Base-by-base conservation (phyloP, 2,329 filamentous ascomycete species). In the Diaporthe australafricana region DNA sequence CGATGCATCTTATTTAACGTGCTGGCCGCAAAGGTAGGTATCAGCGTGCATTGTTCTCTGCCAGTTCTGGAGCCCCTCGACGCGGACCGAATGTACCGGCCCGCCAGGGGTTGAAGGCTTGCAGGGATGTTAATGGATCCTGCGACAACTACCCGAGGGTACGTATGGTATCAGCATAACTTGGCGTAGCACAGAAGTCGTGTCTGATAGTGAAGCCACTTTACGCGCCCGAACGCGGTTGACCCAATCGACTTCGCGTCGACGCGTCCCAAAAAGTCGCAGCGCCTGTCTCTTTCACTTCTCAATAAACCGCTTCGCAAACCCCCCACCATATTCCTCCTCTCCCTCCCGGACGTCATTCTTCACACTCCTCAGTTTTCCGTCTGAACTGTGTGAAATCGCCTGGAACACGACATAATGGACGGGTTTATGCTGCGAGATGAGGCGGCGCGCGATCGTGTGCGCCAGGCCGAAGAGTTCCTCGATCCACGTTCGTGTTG, bases 401-500 rank as follows among this genome's bases (percentile, higher is more conserved):
- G 45, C n/a, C 42, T 48, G 11, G 32, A 22, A 47, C 35, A 70
- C 70, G 72, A 71, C 81, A 83, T 73, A 75, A 95, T 96, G 93
- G 93, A 95, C 77, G 88, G 87, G 73, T 85, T 90, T 76, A 90
- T 93, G 84, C 89, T 97, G 78, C 90, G 92, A 82, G 95, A 98
- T 87, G 94, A 96, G 83, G 94, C 92, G 76, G 91, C 92, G 77
- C 89, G 91, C 77, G 92, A 97, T 84, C 94, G 95, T 78, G 90
- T 98, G 81, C 93, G 94, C 78, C 90, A 93, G 75, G 95, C 94
- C n/a, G 89, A 93, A 78, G 95, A 98, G 81, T 98, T 98, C 79
- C 90, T 98, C 53, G 96, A 98, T 86, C 96, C 96, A 73, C 92
- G 95, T 98, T 89, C 79, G 92, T 78, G 55, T 55, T 32, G 57